Conservation (phyloP, 495 filamentous ascomycete species). For the Bryoglossum gracile region DNA sequence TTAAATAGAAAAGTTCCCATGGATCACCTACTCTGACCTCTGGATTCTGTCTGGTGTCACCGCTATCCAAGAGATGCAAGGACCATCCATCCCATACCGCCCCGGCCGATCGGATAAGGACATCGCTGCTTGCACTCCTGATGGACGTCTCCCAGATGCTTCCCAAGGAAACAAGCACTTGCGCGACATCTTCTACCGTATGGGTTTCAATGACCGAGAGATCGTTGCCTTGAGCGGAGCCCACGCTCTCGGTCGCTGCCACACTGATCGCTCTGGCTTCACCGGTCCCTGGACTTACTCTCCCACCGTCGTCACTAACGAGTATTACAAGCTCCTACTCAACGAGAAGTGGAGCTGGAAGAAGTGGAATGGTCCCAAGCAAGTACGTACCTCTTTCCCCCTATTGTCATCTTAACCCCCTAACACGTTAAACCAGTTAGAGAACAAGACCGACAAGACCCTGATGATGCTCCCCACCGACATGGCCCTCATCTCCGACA, state of each 20-base stretch:
- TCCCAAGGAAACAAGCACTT: slow-evolving; percentile 74
- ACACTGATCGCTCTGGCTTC: slow-evolving; percentile 81
- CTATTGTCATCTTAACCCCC: too few species aligned
- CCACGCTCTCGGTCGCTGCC: slow-evolving; percentile 89
- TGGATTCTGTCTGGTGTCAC: slow-evolving; percentile 86
- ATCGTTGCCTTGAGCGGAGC: slow-evolving; percentile 88
- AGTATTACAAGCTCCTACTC: slow-evolving; percentile 81
- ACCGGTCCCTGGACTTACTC: slow-evolving; percentile 95
- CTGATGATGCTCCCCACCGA: slow-evolving; percentile 98
- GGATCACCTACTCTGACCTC: slow-evolving; percentile 93
- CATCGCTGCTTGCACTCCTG: slow-evolving; percentile 80
- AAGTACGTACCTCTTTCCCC: slow-evolving; percentile 25
- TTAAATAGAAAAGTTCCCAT: slow-evolving; percentile 66
- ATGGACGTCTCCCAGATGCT: slow-evolving; percentile 91
- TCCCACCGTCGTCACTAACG: slow-evolving; percentile 89
- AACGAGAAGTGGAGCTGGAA: slow-evolving; percentile 87
- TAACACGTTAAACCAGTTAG: slow-evolving; percentile 47
- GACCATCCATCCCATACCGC: slow-evolving; percentile 81
- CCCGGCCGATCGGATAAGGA: slow-evolving; percentile 82
- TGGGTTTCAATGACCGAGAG: slow-evolving; percentile 97
- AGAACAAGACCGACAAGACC: slow-evolving; percentile 75
- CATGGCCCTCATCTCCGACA: slow-evolving; percentile 81
- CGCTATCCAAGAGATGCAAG: slow-evolving; percentile 92
- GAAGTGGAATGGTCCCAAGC: slow-evolving; percentile 88
- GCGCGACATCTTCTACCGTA: slow-evolving; percentile 88